Evolutionary conservation across 2,329 filamentous ascomycete species (phyloP).

Genomic region (Exophiala aquamarina): DNA sequence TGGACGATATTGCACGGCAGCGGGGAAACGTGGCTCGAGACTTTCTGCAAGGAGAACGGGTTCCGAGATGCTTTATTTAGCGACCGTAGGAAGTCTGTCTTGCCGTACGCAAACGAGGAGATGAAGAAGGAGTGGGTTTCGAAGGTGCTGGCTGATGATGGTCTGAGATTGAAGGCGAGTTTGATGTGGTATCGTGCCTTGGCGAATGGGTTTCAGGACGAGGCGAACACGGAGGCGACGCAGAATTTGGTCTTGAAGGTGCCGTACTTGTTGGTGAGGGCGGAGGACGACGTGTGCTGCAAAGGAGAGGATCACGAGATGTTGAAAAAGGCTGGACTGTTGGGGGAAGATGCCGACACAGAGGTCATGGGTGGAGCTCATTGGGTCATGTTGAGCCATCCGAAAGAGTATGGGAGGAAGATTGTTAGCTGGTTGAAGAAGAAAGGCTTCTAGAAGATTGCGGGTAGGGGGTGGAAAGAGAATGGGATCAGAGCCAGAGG

Average conservation of each 20-base stretch:
- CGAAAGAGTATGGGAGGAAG: neutral
- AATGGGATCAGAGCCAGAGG: too few species aligned
- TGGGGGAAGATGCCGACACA: neutral
- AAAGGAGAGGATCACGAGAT: neutral
- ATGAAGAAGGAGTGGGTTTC: neutral
- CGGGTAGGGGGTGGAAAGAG: too few species aligned
- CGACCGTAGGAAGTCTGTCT: neutral
- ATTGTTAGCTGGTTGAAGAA: neutral
- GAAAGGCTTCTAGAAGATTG: neutral
- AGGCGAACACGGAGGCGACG: neutral
- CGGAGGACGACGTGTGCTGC: neutral
- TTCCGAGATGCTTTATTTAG: neutral
- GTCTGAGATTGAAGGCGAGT: neutral
- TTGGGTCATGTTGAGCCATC: conserved; percentile 1
- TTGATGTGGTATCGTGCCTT: conserved; percentile 1
- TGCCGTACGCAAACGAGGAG: neutral
- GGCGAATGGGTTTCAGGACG: neutral
- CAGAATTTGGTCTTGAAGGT: neutral
- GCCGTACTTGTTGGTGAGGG: conserved; percentile 1
- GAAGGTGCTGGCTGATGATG: neutral
- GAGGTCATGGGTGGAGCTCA: neutral
- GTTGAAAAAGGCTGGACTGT: neutral
- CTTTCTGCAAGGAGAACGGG: neutral
- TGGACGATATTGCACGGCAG: neutral
- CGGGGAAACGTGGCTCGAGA: neutral